Evolutionary conservation across 2,329 filamentous ascomycete genomes (phyloP), one percentile per base, ranked within the genome.

Genomic region (Albophoma yamanashiensis): DNA sequence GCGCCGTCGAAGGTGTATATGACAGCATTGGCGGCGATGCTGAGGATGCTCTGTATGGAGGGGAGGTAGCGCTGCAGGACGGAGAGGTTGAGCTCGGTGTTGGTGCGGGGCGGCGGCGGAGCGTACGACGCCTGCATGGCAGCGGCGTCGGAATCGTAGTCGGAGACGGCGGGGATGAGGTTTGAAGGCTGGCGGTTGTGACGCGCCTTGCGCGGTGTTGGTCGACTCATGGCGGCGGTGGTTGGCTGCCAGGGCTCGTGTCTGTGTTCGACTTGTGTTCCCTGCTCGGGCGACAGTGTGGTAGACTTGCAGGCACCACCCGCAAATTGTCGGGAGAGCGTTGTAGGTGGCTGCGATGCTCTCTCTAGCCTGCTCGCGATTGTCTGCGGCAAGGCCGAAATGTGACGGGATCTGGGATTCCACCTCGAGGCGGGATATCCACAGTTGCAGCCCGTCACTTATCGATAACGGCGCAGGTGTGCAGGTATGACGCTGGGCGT

Each of bases 11-110:
- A 94, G 56, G 82, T 83, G 78, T 97, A 97, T 65, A 97, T 82
- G 42, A 94, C 90, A 34, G 89, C 89, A 68, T 93, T 96, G 39
- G 89, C 88, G 7, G 91, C 91, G 65, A 94, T 88, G 63, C 89
- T 88, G 64, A 91, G 79, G 69, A 97, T 91, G 58, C 81, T 77
- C 61, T 79, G 79, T 64, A 97, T 85, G 61, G 84, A 82, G 39
- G 91, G 89, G 61, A 91, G 84, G 76, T 96, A 90, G 65, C 91
- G 89, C 61, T 83, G 86, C 42, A 97, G 81, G 45, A 97, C 93
- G 56, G 85, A 81, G 65, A 96, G 81, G 77, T 97, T 97, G 69
- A 97, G 86, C 66, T 95, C 88, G 59, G 88, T 89, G 73, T 92
- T 94, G 63, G 88, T 87, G 64, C 89, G 87, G 72, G 78, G 83